Evolutionary conservation across 192 early-diverging fungal genomes (phyloP).

Genomic region (Rhizoclosmatium globosum): DNA sequence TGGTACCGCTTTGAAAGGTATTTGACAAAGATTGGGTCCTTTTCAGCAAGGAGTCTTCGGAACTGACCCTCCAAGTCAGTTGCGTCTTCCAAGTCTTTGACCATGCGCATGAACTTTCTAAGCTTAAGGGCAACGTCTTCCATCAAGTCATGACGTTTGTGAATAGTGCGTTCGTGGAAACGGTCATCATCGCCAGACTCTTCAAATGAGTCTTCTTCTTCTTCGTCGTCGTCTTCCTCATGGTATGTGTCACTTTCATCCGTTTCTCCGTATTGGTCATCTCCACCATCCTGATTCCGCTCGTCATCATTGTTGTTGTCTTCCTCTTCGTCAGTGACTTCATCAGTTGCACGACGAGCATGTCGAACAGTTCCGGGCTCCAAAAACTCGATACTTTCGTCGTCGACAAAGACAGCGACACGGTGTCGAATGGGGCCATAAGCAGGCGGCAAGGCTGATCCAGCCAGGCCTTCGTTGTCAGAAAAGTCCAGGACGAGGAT

Average conservation of each 20-base stretch:
- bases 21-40: conserved; percentile 46
- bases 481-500: conserved; percentile 55
- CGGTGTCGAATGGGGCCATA: conserved; percentile 42
- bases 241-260: conserved; percentile 3
- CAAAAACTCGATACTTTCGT: conserved; percentile 33
- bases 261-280: conserved; percentile 2
- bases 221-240: conserved; percentile 2
- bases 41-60: conserved; percentile 30
- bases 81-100: conserved; percentile 40
- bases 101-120: conserved; percentile 38
- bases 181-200: neutral
- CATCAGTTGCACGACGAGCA: neutral
- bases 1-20: conserved; percentile 48
- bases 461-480: conserved; percentile 41
- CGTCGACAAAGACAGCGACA: conserved; percentile 41
- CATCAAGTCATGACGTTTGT: conserved; percentile 25
- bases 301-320: conserved; percentile 6
- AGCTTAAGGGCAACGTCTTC: conserved; percentile 42
- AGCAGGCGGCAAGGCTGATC: conserved; percentile 31
- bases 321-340: neutral
- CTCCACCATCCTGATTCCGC: neutral
- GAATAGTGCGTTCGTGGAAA: neutral
- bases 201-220: conserved; percentile 30
- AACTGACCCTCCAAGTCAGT: conserved; percentile 33
- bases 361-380: neutral